These are phyloP conservation scores for Drosera spatulata DNA, from an alignment of 179 eudicot species.

Conservation along the genomic window DNA sequence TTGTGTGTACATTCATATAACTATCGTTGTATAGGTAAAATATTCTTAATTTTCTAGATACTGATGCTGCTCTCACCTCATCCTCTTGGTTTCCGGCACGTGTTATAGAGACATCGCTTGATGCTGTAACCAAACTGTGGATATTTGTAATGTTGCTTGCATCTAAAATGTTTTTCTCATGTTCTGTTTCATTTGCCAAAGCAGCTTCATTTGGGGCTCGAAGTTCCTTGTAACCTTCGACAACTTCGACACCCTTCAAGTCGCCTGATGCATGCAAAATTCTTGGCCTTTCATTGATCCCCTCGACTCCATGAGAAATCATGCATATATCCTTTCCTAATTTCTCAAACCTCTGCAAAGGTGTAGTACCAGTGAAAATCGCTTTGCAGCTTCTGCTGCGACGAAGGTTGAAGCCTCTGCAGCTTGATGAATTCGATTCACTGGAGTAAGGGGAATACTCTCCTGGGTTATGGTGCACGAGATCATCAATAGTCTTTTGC, in stretches of 20 bases:
- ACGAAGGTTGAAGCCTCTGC: constrained; percentile 15
- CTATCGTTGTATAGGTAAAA: too few species aligned
- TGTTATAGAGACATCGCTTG: constrained; percentile 17
- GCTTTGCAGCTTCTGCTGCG: constrained; percentile 67
- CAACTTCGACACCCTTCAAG: constrained; percentile 15
- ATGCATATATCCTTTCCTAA: constrained; percentile 23
- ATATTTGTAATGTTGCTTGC: constrained; percentile 13
- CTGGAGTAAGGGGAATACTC: constrained; percentile 26
- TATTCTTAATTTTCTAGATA: too few species aligned
- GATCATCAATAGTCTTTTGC: constrained; percentile 38
- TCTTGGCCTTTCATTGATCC: constrained; percentile 33
- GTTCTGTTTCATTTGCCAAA: constrained; percentile 25
- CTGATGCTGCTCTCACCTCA: constrained; percentile 28
- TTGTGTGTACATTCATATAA: too few species aligned
- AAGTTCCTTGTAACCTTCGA: constrained; percentile 20
- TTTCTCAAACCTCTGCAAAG: constrained; percentile 22
- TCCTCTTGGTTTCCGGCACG: constrained; percentile 24
- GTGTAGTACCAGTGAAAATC: constrained; percentile 12
- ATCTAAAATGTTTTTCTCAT: constrained; percentile 16
- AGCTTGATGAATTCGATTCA: constrained; percentile 19
- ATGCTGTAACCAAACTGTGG: constrained; percentile 20
- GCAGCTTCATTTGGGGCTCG: constrained; percentile 23
- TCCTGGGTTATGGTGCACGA: constrained; percentile 23
- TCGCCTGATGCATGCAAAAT: constrained; percentile 28
- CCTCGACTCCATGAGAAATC: constrained; percentile 34